A percentile compares a stretch with the other conserved stretches of the same genome.
These are phyloP conservation scores for Corniculantispora saksenae DNA, from an alignment of 2,329 filamentous ascomycete genomes.

Conservation along the genomic window DNA sequence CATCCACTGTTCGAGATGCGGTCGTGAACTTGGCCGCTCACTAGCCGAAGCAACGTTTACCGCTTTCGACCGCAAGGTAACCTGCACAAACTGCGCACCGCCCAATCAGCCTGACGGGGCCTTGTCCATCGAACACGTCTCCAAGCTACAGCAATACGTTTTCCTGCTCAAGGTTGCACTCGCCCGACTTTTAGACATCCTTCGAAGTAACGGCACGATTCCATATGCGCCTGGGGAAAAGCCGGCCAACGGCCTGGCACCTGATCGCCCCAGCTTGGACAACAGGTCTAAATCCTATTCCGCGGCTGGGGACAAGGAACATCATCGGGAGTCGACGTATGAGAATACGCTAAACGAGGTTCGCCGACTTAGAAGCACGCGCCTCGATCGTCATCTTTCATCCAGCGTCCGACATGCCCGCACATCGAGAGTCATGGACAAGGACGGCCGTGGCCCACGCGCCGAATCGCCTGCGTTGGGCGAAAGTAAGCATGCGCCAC, in stretches of 20 bases:
- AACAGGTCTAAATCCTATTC: slow-evolving; percentile 74
- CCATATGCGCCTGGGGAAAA: slow-evolving; percentile 73
- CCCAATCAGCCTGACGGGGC: slow-evolving; percentile 52
- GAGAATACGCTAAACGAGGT: slow-evolving; percentile 97
- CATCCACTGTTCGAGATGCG: slow-evolving; percentile 70
- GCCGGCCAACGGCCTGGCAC: slow-evolving; percentile 43
- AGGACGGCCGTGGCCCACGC: slow-evolving; percentile 60
- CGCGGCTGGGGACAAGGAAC: slow-evolving; percentile 55
- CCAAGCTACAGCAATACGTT: slow-evolving; percentile 90
- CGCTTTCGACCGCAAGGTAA: slow-evolving; percentile 65
- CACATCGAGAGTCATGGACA: slow-evolving; percentile 86
- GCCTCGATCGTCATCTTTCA: slow-evolving; percentile 90
- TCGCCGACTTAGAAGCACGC: slow-evolving; percentile 83
- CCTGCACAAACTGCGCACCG: slow-evolving; percentile 68
- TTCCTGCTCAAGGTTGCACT: slow-evolving; percentile 90
- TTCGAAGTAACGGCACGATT: slow-evolving; percentile 79
- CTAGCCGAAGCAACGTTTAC: slow-evolving; percentile 73
- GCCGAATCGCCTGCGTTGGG: slow-evolving; percentile 72
- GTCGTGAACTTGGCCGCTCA: slow-evolving; percentile 65
- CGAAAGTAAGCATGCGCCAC: slow-evolving; percentile 37
- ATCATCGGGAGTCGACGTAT: slow-evolving; percentile 73
- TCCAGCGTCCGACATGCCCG: slow-evolving; percentile 89
- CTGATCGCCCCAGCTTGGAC: slow-evolving; percentile 54
- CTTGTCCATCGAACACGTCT: slow-evolving; percentile 69
- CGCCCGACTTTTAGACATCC: slow-evolving; percentile 82